These are phyloP conservation scores for Aspergillus fumigatus DNA, from an alignment of 2,329 filamentous ascomycete species.

Conservation along the genomic window DNA sequence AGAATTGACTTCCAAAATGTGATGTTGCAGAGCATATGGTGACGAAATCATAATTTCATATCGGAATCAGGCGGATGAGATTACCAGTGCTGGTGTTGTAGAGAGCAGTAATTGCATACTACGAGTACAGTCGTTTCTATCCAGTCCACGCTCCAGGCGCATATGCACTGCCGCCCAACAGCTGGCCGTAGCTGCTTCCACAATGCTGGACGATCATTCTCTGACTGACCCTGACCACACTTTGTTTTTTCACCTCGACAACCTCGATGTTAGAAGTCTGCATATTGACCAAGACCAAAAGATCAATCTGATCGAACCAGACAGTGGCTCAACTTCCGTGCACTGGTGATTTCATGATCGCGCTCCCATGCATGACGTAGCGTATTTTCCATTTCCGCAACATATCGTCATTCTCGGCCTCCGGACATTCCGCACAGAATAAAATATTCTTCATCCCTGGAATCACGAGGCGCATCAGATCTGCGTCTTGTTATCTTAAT, in stretches of 20 bases:
- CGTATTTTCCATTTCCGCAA: constrained; percentile 10
- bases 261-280: background rate
- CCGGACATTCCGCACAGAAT: constrained; percentile 30
- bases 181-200: background rate
- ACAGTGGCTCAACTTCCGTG: too few relatives aligned
- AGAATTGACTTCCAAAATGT: constrained; percentile 5
- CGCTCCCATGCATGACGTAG: constrained; percentile 31
- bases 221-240: background rate
- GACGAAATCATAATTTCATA: constrained; percentile 18
- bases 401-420: constrained; percentile 29
- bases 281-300: background rate
- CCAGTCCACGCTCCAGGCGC: background rate
- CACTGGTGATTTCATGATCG: constrained; percentile 24
- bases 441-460: constrained; percentile 7
- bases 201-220: background rate
- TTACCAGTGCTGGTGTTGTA: background rate
- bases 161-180: background rate
- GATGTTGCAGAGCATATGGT: constrained; percentile 10
- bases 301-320: background rate
- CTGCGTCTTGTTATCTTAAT: constrained; percentile 3
- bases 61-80: constrained; percentile 14
- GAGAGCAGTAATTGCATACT: background rate
- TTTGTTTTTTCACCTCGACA: background rate
- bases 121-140: background rate
- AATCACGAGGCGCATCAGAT: background rate